Evolutionary conservation across 2,329 filamentous ascomycete species (phyloP), one percentile per base, ranked within the genome.

Genomic region (Scopulariopsis brevicaulis): DNA sequence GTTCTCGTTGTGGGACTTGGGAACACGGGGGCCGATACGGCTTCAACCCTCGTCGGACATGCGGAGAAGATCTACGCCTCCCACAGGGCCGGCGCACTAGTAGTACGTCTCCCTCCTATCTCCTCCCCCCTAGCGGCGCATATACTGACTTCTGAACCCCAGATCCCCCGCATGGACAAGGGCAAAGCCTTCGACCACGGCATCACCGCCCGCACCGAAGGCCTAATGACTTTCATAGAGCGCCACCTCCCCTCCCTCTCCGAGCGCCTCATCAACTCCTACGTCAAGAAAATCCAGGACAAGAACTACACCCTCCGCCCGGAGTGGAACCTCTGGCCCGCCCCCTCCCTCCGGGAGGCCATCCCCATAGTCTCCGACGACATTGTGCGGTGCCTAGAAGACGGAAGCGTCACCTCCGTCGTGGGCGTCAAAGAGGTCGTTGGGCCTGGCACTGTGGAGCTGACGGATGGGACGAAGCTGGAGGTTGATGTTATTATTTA

Each of bases 1-100:
- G 72, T 78, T 2, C 59, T 78, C 0, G 64, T 79, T 0, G 66
- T 78, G 1, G 76, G 76, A 4, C 63, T 77, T 32, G 71, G 71
- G 18, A 73, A 71, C 54, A 76, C 72, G 1, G 64, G 64, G 2
- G 65, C 64, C 24, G 67, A 68, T 28, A 65, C 66, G 0, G 65
- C 65, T 12, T 60, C 70, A 1, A 65, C 65, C 5, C 65, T 77
- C 5, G 63, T 69, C 0, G 65, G 66, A 0, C 64, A 70, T 8
- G 71, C 71, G 0, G 62, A 67, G 4, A 70, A 74, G 43, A 66
- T 75, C 3, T 77, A 72, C 64, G 62, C 75, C 15, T 73, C 74
- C 8, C 74, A 76, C 46, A 70, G 70, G 0, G 69, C 69, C 2
- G 74, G 74, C 4, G 64, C 65, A 1, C 56, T 72, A 35, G 63